Conservation (phyloP, 2,329 filamentous ascomycete species). For the Trichoderma sp. region DNA sequence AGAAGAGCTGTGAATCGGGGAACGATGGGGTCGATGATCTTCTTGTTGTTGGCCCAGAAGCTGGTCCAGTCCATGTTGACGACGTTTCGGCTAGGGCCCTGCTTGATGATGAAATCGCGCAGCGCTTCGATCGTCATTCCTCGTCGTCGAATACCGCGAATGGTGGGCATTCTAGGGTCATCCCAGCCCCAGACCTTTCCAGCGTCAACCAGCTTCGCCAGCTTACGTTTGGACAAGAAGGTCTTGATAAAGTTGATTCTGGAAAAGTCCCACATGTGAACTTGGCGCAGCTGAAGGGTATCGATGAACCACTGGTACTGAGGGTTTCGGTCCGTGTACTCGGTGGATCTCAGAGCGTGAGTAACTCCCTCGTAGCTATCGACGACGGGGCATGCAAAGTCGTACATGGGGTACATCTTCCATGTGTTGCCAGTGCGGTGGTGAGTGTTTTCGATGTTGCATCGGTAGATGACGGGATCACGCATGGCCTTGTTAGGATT, state of each 20-base stretch:
- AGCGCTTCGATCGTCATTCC: slow-evolving; percentile 77
- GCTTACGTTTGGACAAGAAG: slow-evolving; percentile 80
- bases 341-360: slow-evolving; percentile 77
- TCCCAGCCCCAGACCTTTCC: slow-evolving; percentile 81
- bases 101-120: slow-evolving; percentile 79
- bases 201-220: slow-evolving; percentile 76
- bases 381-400: slow-evolving; percentile 79
- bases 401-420: slow-evolving; percentile 87
- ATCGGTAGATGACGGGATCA: slow-evolving; percentile 96
- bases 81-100: slow-evolving; percentile 79
- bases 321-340: slow-evolving; percentile 83
- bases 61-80: slow-evolving; percentile 79
- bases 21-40: slow-evolving; percentile 74
- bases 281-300: slow-evolving; percentile 67
- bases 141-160: slow-evolving; percentile 72
- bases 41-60: slow-evolving; percentile 74
- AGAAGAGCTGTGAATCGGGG: slow-evolving; percentile 72
- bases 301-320: slow-evolving; percentile 86
- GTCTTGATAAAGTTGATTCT: slow-evolving; percentile 82
- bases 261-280: slow-evolving; percentile 83
- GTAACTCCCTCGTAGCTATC: slow-evolving; percentile 80
- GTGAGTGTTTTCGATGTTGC: slow-evolving; percentile 65
- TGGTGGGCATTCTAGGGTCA: slow-evolving; percentile 81
- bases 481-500: slow-evolving; percentile 94
- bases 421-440: slow-evolving; percentile 76